Evolutionary conservation across 768 basidiomycete species (phyloP), one percentile per base, ranked within the genome.

Genomic region (Auricularia sp.): DNA sequence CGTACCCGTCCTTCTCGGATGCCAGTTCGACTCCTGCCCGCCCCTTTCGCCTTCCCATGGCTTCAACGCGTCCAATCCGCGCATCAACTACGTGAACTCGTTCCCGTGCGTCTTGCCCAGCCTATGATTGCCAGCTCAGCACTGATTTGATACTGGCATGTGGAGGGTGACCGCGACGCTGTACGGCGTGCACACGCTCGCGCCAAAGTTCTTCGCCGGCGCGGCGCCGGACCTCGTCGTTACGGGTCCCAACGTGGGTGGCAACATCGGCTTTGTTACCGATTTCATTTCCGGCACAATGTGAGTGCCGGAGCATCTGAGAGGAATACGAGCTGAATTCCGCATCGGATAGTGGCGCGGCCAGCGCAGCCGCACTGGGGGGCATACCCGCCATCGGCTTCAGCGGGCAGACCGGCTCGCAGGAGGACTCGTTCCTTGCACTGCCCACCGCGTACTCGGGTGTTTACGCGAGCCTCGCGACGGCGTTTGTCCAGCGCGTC

Each of bases 361-460:
- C 83, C 0, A 74, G 74, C 14, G 80, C 80, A 70, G 79, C 82
- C 3, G 78, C 80, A 0, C 67, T 74, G 43, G 76, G 79, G 67
- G 83, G 83, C 36, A 75, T 83, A 43, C 81, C 83, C 3, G 77
- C 81, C 1, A 75, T 78, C 36, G 82, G 82, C 0, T 82, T 82
- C 72, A 82, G 81, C 14, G 78, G 76, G 23, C 67, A 67, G 14
- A 73, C 75, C n/a, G 80, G 75, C 14, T 72, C 77, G 0, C 39
- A 42, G 7, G 74, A 77, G 62, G 78, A 81, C 14, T 82, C 81
- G 2, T 84, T 78, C 72, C 83, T 81, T 23, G 81, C 80, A 18
- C 80, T 83, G 66, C 66, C 70, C 16, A 74, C 78, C 2, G 64
- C 70, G 23, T 74, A 79, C 14, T 79, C 81, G 7, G 67, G 71